These are phyloP conservation scores for Lipomyces japonicus DNA, from an alignment of 805 yeast species.

Conservation along the genomic window DNA sequence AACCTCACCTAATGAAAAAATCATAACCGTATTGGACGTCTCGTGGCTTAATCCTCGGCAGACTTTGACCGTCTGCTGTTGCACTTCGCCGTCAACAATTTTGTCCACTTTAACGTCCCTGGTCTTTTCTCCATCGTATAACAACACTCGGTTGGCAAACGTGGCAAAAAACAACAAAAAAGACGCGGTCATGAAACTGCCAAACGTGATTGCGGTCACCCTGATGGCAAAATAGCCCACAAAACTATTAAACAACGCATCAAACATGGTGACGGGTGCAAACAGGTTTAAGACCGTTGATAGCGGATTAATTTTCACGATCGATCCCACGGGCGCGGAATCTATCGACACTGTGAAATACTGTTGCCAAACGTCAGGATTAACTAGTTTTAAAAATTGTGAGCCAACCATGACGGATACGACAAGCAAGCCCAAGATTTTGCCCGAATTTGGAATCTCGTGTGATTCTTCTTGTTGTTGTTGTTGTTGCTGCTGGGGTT, in stretches of 20 bases:
- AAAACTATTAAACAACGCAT: constrained; percentile 11
- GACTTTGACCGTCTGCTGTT: background rate
- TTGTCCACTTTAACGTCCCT: background rate
- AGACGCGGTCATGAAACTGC: constrained; percentile 5
- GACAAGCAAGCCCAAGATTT: background rate
- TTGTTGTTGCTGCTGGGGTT: constrained; percentile 32
- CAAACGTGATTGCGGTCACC: constrained; percentile 13
- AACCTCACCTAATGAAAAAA: constrained; percentile 14
- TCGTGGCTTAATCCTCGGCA: constrained; percentile 7
- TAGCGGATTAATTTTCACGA: constrained; percentile 1
- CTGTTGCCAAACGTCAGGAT: constrained; percentile 13
- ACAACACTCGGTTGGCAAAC: constrained; percentile 8
- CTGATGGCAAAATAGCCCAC: constrained; percentile 16
- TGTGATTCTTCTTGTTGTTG: constrained; percentile 24
- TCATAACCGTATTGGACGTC: constrained; percentile 12
- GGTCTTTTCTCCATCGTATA: constrained; percentile 11
- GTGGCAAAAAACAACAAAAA: constrained; percentile 10
- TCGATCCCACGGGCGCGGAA: constrained; percentile 1
- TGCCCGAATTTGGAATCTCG: background rate
- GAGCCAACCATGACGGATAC: background rate
- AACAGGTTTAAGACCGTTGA: constrained; percentile 10
- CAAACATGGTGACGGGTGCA: constrained; percentile 10
- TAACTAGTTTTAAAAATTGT: background rate
- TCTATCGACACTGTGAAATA: constrained; percentile 3
- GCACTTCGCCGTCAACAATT: constrained; percentile 6